Conservation (phyloP, 2,329 filamentous ascomycete species). For the Metarhizium brunneum region DNA sequence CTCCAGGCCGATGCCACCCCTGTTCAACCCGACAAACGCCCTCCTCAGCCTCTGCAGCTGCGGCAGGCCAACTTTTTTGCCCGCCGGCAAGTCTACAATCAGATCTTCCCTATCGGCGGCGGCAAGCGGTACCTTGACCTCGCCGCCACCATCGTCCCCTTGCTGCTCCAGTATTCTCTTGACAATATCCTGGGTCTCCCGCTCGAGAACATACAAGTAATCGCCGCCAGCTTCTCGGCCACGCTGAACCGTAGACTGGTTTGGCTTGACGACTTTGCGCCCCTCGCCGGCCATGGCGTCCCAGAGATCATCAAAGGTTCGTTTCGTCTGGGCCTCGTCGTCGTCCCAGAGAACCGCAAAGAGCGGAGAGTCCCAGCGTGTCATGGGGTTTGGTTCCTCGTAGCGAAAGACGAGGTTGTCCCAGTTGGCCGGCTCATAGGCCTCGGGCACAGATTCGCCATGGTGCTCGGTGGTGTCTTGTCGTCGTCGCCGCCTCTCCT, state of each 20-base stretch:
- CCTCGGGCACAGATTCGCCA: slow-evolving; percentile 14
- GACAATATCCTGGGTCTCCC: slow-evolving; percentile 68
- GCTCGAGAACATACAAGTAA: slow-evolving; percentile 73
- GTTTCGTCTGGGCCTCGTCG: slow-evolving; percentile 44
- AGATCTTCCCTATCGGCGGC: slow-evolving; percentile 34
- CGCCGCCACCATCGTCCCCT: slow-evolving; percentile 56
- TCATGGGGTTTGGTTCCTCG: slow-evolving; percentile 81
- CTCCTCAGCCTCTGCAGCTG: slow-evolving; percentile 69
- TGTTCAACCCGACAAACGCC: slow-evolving; percentile 68
- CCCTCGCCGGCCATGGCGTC: slow-evolving; percentile 58
- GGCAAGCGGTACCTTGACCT: slow-evolving; percentile 39
- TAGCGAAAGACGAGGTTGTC: slow-evolving; percentile 75
- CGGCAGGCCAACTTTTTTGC: slow-evolving; percentile 57
- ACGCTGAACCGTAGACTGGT: slow-evolving; percentile 62
- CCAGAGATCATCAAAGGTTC: slow-evolving; percentile 61
- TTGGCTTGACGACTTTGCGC: slow-evolving; percentile 58
- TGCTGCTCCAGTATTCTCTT: slow-evolving; percentile 60
- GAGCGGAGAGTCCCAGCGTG: slow-evolving; percentile 73
- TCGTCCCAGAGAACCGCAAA: slow-evolving; percentile 76
- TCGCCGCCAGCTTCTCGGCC: slow-evolving; percentile 56
- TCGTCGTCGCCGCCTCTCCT: slow-evolving; percentile 35
- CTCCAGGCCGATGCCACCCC: slow-evolving; percentile 56
- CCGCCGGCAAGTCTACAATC: slow-evolving; percentile 52
- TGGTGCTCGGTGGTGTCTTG: neutral
- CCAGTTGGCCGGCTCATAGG: slow-evolving; percentile 53